A percentile compares a stretch with the other conserved stretches of the same genome.
phyloP scores from a whole-genome alignment of 2,329 filamentous ascomycete genomes.

The Fusarium compactum region DNA sequence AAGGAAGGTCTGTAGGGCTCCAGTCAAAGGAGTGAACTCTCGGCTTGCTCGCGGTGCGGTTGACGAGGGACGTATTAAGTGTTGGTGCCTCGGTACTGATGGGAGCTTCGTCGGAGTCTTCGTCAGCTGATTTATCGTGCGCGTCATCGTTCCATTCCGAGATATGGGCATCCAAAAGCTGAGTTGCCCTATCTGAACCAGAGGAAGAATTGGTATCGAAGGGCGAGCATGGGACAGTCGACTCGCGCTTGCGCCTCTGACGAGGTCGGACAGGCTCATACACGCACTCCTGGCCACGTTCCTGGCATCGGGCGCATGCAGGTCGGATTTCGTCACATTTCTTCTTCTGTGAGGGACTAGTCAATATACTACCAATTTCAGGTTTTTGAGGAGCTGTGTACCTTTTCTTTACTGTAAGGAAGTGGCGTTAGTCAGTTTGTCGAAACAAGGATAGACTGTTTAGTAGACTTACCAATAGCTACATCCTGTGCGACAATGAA shows the following conservation, averaged over 20 bases:
- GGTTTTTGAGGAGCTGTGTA: not conserved
- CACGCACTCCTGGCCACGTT: conserved; percentile 61
- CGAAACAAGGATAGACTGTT: not conserved
- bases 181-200: conserved; percentile 36
- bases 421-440: conserved; percentile 29
- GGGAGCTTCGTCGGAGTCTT: conserved; percentile 34
- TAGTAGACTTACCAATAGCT: conserved; percentile 61
- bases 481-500: conserved; percentile 57
- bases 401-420: conserved; percentile 64
- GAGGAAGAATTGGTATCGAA: conserved; percentile 38
- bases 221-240: conserved; percentile 32
- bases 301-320: conserved; percentile 63
- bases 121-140: conserved; percentile 33
- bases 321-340: conserved; percentile 68
- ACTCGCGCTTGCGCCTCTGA: conserved; percentile 53
- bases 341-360: conserved; percentile 60
- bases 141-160: conserved; percentile 29
- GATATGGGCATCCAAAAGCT: conserved; percentile 18
- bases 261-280: conserved; percentile 62
- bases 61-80: conserved; percentile 24
- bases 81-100: conserved; percentile 10
- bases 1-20: conserved; percentile 39
- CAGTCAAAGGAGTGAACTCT: conserved; percentile 33
- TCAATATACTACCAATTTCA: conserved; percentile 10
- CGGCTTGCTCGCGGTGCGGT: conserved; percentile 23